Base-by-base conservation (phyloP, 75 land plant species). In the Selaginella tamariscina region DNA sequence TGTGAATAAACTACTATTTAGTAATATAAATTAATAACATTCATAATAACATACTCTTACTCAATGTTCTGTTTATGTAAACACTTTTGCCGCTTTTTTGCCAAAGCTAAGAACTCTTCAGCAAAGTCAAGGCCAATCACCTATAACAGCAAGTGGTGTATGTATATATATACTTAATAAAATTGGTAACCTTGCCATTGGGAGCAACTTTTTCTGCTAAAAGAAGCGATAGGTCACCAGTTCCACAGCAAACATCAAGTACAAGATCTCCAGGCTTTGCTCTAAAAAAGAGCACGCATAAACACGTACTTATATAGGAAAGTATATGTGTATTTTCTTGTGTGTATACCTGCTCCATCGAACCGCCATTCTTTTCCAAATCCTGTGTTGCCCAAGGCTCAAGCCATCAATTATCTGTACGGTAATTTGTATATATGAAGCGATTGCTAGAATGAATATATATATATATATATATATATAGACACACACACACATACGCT, bases 311-410 rank as follows among this genome's bases (percentile, higher is more conserved):
- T n/a, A n/a, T n/a, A n/a, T n/a, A n/a, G n/a, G n/a, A n/a, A n/a
- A n/a, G n/a, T n/a, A n/a, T n/a, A n/a, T n/a, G n/a, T n/a, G n/a
- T n/a, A n/a, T n/a, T n/a, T n/a, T n/a, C n/a, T n/a, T n/a, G n/a
- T n/a, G n/a, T 59, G 5, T 39, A 1, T 68, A 91, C 96, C 92
- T 80, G 24, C 79, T 80, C 98, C 95, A 93, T 0, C 87, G 74
- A 11, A 93, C 90, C n/a, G 83, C 84, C 98, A 93, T 93, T 24
- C 98, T 69, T 64, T 93, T 93, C 98, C 98, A 93, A 26, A 84
- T 67, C 21, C 90, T 71, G 67, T 93, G 98, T 71, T 89, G 94
- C 30, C 98, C 98, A 29, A 93, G 72, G 71, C 88, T 89, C 65
- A 93, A 66, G 85, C 83, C 75, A 64, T 93, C 95, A 77, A 89